Evolutionary conservation across 768 basidiomycete species (phyloP).

Genomic region (Russula foetens): DNA sequence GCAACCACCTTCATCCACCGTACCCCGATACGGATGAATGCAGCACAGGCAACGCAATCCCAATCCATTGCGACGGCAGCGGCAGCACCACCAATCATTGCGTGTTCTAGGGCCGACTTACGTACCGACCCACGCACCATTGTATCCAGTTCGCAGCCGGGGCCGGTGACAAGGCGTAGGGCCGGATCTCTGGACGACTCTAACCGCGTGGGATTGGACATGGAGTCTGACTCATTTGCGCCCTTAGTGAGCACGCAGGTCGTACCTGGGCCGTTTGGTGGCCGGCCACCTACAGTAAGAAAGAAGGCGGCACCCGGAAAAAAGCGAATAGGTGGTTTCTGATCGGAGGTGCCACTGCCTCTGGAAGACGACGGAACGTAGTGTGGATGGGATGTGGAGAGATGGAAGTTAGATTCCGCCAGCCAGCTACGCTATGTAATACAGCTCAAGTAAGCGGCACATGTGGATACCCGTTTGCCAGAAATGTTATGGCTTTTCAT

Average conservation of each 20-base stretch:
- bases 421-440: too few species aligned
- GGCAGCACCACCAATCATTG: background rate
- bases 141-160: background rate
- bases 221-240: background rate
- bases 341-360: conserved; percentile 23
- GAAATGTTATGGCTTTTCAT: background rate
- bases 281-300: conserved; percentile 39
- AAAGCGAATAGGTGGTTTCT: conserved; percentile 75
- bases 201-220: background rate
- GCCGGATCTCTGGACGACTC: background rate
- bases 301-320: conserved; percentile 42
- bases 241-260: conserved; percentile 58
- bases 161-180: background rate
- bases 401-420: too few species aligned
- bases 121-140: background rate
- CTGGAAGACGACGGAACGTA: background rate
- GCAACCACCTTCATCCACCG: background rate
- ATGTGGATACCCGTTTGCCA: background rate
- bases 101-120: background rate
- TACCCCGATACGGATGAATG: background rate
- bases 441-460: too few species aligned
- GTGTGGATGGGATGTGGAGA: too few species aligned
- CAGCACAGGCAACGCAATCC: background rate
- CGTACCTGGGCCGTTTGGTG: conserved; percentile 63
- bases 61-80: background rate